These are phyloP conservation scores for Thielaviopsis populi DNA, from an alignment of 2,329 filamentous ascomycete species.

Conservation along the genomic window DNA sequence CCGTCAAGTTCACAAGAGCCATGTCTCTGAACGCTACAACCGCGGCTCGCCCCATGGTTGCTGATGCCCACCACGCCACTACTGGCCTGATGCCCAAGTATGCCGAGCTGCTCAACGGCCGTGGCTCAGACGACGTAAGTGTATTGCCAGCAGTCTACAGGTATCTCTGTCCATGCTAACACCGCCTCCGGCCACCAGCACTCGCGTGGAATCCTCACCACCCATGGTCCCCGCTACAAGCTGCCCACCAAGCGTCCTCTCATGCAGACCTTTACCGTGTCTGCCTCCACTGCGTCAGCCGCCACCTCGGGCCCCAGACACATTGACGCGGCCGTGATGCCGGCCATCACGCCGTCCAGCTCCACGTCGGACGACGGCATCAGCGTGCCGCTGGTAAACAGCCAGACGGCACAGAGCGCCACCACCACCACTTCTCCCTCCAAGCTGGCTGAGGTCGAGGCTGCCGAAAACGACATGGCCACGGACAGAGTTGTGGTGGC, in stretches of 20 bases:
- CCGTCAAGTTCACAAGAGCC: conserved; percentile 34
- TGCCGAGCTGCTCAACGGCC: conserved; percentile 29
- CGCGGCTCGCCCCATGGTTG: conserved; percentile 25
- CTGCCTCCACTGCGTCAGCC: conserved; percentile 29
- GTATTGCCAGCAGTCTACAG: background rate
- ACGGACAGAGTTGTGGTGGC: conserved; percentile 40
- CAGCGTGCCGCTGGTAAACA: conserved; percentile 43
- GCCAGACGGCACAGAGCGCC: conserved; percentile 33
- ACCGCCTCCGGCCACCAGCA: conserved; percentile 16
- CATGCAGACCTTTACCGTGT: conserved; percentile 48
- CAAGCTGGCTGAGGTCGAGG: conserved; percentile 29
- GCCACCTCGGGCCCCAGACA: conserved; percentile 24
- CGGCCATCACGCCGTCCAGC: conserved; percentile 27
- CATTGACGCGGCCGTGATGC: conserved; percentile 41
- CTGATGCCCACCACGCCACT: conserved; percentile 23
- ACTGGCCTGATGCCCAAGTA: conserved; percentile 33
- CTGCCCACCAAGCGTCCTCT: conserved; percentile 30
- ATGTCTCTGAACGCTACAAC: conserved; percentile 28
- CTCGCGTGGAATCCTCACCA: conserved; percentile 31
- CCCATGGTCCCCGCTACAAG: conserved; percentile 33
- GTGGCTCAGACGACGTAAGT: conserved; percentile 29
- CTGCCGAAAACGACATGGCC: conserved; percentile 23
- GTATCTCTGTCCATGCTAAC: background rate
- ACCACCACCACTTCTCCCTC: too few relatives aligned
- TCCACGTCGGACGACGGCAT: conserved; percentile 24